phyloP scores from a whole-genome alignment of 495 filamentous ascomycete genomes.

The Xylaria grammica region DNA sequence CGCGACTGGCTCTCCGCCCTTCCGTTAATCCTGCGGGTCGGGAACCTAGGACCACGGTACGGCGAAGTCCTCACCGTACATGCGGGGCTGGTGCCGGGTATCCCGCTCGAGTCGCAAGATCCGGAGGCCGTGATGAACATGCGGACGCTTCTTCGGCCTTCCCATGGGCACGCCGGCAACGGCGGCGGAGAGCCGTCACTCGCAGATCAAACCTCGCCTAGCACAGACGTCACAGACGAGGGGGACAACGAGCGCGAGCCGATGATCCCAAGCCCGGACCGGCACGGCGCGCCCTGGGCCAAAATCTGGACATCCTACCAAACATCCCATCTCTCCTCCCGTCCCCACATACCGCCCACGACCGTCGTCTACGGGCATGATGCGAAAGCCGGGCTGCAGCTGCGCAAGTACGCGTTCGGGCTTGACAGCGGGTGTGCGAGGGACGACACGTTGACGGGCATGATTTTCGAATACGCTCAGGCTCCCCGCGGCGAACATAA shows the following conservation, averaged over 20 bases:
- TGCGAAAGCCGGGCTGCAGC: constrained; percentile 69
- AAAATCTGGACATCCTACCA: constrained; percentile 53
- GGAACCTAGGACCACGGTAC: constrained; percentile 56
- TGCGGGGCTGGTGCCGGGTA: constrained; percentile 77
- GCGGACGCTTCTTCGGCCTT: constrained; percentile 65
- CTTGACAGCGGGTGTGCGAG: constrained; percentile 82
- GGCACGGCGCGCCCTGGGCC: constrained; percentile 68
- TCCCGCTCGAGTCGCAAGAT: constrained; percentile 75
- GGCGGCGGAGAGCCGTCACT: too few species aligned
- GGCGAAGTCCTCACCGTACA: constrained; percentile 76
- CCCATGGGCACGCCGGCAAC: too few species aligned
- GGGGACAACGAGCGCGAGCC: constrained; percentile 17
- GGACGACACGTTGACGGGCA: constrained; percentile 74
- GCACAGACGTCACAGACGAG: neutral
- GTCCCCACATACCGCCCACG: constrained; percentile 17
- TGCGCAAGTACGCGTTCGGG: constrained; percentile 74
- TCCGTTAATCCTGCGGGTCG: constrained; percentile 76
- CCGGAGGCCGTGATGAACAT: constrained; percentile 88
- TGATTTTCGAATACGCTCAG: constrained; percentile 62
- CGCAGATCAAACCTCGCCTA: too few species aligned
- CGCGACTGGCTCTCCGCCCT: constrained; percentile 70
- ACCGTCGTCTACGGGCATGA: constrained; percentile 89
- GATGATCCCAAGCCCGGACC: constrained; percentile 56
- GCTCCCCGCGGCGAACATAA: constrained; percentile 25
- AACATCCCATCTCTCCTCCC: neutral